Evolutionary conservation across 179 eudicot species (phyloP), one percentile per base, ranked within the genome.

Genomic region (Carnegiea gigantea): DNA sequence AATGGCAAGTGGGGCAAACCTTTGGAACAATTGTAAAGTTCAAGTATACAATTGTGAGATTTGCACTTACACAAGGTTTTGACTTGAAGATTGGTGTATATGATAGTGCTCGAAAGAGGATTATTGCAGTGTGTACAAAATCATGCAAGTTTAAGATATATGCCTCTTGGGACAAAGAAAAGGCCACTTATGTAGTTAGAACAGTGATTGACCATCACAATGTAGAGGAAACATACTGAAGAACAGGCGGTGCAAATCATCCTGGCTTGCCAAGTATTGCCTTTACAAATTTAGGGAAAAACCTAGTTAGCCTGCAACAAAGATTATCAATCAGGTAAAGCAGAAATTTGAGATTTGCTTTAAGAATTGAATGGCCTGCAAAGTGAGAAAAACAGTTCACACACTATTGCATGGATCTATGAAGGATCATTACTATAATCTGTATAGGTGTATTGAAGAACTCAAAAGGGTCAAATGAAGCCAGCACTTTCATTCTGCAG

Each of bases 391-490:
- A 57, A n/a, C 23, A 48, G 62, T n/a, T 3, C 62, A 18, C 3
- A 57, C 4, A 18, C n/a, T 57, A 1, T 18, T 76, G 4, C 12
- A 76, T 30, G 24, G 68, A 44, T 76, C 46, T 1, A 51, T 76
- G 78, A 21, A 76, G 6, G 78, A 76, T 10, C 67, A 53, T 76
- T 76, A 76, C 28, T 2, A 3, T n/a, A 76, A 57, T 7, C 14
- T 76, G 5, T 30, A 67, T 14, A 18, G 6, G 26, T 53, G 17
- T 57, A 57, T 76, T 26, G 18, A 33, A 8, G 68, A 36, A 2
- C 28, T 28, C 30, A 0, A 33, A 75, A 20, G 4, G 13, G 6
- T 28, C 24, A 3, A 76, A n/a, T 20, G 9, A 6, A 15, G 44
- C 23, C 0, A 18, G 6, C 15, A 28, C 68, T 6, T 0, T 9